A percentile compares a stretch with the other conserved stretches of the same genome.
Evolutionary conservation across 306 rosid species (phyloP).

Genomic region (Notholithocarpus densiflorus): DNA sequence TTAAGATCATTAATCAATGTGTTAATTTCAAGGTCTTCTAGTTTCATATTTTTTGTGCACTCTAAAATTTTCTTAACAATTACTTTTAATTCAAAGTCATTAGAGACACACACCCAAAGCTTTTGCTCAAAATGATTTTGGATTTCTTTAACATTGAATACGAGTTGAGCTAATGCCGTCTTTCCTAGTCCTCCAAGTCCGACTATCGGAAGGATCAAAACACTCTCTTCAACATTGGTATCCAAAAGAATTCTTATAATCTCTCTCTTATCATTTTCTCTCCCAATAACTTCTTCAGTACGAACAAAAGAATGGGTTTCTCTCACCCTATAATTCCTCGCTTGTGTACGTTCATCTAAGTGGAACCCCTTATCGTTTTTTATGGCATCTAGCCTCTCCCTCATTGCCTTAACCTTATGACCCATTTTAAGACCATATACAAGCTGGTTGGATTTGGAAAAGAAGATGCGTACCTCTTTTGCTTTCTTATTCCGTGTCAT

Average conservation of each 20-base stretch:
- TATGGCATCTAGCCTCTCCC: too few species aligned
- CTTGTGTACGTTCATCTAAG: background rate
- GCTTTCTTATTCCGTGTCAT: too few species aligned
- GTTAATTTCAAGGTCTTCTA: background rate
- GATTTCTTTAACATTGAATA: background rate
- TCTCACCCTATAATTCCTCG: rapidly evolving
- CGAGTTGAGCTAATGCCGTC: conserved; percentile 1
- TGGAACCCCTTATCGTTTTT: rapidly evolving
- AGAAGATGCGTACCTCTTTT: background rate
- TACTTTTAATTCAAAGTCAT: background rate
- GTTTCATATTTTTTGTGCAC: too few species aligned
- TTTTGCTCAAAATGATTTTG: background rate
- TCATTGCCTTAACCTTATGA: background rate
- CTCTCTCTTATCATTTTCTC: background rate
- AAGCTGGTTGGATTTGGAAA: background rate
- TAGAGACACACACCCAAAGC: background rate
- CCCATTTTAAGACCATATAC: background rate
- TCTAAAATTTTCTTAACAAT: background rate
- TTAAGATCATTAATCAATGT: background rate
- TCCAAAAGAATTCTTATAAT: background rate
- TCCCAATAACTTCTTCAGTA: background rate
- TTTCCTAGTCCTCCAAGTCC: conserved; percentile 23
- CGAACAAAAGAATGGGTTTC: background rate
- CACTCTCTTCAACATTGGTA: background rate
- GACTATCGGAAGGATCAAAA: background rate